Base-by-base conservation (phyloP, 768 basidiomycete genomes). In the Mycena venus region DNA sequence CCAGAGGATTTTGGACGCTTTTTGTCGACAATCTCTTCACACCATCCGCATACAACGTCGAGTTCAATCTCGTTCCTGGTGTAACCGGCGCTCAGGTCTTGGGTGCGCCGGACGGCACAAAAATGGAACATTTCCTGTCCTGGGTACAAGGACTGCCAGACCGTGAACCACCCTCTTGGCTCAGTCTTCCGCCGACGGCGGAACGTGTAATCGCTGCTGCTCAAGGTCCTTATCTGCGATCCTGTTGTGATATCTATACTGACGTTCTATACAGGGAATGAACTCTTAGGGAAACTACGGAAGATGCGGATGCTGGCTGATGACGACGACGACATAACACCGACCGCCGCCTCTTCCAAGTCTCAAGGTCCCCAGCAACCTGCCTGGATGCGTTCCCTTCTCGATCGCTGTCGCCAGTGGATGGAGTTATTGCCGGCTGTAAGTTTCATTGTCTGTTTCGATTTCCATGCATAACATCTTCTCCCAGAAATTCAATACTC, bases 61-160 rank as follows among this genome's bases (percentile, higher is more conserved):
- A 97, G 85, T 99, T 99, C 82, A 91, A 92, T 76, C 90, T 99
- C 29, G 96, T 97, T 1, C 93, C 93, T 15, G 90, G 88, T 72
- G 84, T 88, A 32, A 86, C 87, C 29, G 91, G 88, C 5, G 86
- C 86, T 17, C 89, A 90, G 65, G 83, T 91, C 12, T 86, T 98
- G 21, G 84, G 85, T 47, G 92, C 92, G 10, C 98, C 97, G 0
- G 98, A 99, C 72, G 98, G 97, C 17, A 98, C 96, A 1, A 95
- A 96, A 84, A 86, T 99, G 69, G 93, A 95, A 56, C 94, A 96
- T 78, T 99, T 97, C 91, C 77, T 97, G 69, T 86, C 90, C 17
- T 99, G 98, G 98, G 95, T 96, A 10, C 91, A 94, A 79, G 88
- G 89, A 27, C 84, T 99, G 32, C 98, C 98, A 0, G 97, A 98